Evolutionary conservation across 1,139 yeast genomes (phyloP), one percentile per base, ranked within the genome.

Genomic region (Petasospora rhodanensis): DNA sequence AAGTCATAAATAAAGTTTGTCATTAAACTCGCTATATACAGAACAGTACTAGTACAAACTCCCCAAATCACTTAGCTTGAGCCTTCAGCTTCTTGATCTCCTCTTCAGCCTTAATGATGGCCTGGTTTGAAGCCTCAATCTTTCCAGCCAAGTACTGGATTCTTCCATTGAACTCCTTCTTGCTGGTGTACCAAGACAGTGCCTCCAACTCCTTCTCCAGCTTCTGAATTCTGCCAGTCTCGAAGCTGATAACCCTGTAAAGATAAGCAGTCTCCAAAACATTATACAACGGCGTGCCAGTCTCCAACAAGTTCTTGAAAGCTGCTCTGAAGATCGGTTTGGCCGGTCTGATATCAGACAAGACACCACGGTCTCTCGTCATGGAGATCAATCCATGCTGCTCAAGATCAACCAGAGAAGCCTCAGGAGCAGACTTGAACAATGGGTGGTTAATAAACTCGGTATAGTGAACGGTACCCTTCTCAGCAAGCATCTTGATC

Each of bases 291-390:
- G 70, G 68, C 12, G 62, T 51, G 54, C 86, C 91, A 1, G 64
- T 51, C 11, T 27, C 24, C 5, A 79, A 69, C 51, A 91, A 66
- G 37, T 73, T 70, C 36, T 65, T 55, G 61, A 91, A 91, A 0
- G 97, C 96, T 0, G 91, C 86, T 41, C 73, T 72, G 56, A 68
- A 89, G 16, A 91, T 63, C 2, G 98, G 98, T 50, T 89, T 78
- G 0, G 96, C 95, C 1, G 94, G 85, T 22, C 64, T 59, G 20
- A 91, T 72, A 7, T 72, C 70, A 31, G 68, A 64, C 23, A 87
- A 62, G 12, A 89, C 70, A 13, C 97, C 96, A 46, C 83, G 79
- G 28, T 80, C 83, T 42, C 85, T 70, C 22, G 70, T 64, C 33
- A 86, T 69, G 2, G 80, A 60, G 25, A 91, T 71, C 54, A 91